phyloP scores from a whole-genome alignment of 257 asterid genomes.

The Marsdenia floribunda region DNA sequence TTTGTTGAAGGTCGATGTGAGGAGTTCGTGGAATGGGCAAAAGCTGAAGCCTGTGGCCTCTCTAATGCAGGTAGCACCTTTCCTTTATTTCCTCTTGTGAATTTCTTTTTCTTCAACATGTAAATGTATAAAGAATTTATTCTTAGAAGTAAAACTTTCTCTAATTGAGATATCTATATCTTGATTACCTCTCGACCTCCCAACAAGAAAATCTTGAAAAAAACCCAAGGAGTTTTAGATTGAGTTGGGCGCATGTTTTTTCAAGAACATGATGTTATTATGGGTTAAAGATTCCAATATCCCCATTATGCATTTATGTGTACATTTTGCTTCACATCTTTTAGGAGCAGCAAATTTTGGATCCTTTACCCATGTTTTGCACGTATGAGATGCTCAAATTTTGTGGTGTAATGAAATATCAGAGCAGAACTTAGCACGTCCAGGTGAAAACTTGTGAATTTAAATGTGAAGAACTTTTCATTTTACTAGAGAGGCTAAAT shows the following conservation, averaged over 20 bases:
- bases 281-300: neutral
- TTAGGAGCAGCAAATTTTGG: neutral
- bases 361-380: neutral
- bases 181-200: neutral
- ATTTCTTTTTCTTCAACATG: neutral
- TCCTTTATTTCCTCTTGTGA: neutral
- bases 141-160: neutral
- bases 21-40: conserved; percentile 62
- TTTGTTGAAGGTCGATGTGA: conserved; percentile 56
- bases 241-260: neutral
- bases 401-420: neutral
- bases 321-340: neutral
- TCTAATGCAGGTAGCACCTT: conserved; percentile 54
- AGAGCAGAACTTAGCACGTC: neutral
- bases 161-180: neutral
- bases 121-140: neutral
- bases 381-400: neutral
- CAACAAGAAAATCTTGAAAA: too few species aligned
- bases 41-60: conserved; percentile 57
- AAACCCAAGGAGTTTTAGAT: neutral
- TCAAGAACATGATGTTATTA: too few species aligned
- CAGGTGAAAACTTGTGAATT: neutral
- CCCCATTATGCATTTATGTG: neutral
- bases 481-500: neutral
- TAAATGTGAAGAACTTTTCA: neutral